Percentiles rank a stretch among this genome's conserved stretches.
phyloP scores from a whole-genome alignment of 768 basidiomycete species.

The Mycena metata region DNA sequence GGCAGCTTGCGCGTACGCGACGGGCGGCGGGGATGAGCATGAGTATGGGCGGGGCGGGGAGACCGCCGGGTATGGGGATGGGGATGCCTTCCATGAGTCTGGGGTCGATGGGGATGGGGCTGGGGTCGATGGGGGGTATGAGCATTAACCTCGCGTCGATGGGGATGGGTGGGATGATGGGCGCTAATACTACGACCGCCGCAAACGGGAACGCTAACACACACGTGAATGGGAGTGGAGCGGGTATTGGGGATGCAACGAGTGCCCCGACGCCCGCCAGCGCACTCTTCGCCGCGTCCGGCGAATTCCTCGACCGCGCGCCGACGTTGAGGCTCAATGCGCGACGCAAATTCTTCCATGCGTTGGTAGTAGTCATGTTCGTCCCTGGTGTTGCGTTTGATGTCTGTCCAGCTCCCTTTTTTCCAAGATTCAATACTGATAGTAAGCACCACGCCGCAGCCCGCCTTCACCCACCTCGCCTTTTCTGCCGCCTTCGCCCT shows the following conservation, averaged over 20 bases:
- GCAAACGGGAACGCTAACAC: no score
- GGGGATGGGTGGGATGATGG: not conserved
- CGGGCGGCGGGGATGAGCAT: slow-evolving; percentile 43
- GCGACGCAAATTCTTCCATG: slow-evolving; percentile 97
- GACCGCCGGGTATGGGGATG: slow-evolving; percentile 36
- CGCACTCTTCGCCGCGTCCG: slow-evolving; percentile 81
- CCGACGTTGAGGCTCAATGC: slow-evolving; percentile 93
- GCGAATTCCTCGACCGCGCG: slow-evolving; percentile 74
- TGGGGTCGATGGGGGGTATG: slow-evolving; percentile 8
- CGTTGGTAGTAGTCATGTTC: slow-evolving; percentile 95
- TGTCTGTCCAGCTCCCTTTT: slow-evolving; percentile 57
- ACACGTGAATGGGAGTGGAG: not conserved
- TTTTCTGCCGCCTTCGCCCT: slow-evolving; percentile 96
- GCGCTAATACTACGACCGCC: no score
- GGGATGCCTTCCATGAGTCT: not conserved
- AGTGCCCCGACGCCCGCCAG: slow-evolving; percentile 46
- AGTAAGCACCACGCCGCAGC: slow-evolving; percentile 61
- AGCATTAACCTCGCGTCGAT: not conserved
- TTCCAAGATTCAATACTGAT: not conserved
- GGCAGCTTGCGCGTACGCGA: slow-evolving; percentile 86
- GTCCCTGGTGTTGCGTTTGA: slow-evolving; percentile 93
- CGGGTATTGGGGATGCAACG: not conserved
- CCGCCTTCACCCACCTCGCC: slow-evolving; percentile 94
- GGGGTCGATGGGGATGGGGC: slow-evolving; percentile 1
- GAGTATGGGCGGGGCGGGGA: slow-evolving; percentile 63